A percentile compares a stretch with the other conserved stretches of the same genome.
phyloP scores from a whole-genome alignment of 2,329 filamentous ascomycete species.

The Aquanectria penicillioides region DNA sequence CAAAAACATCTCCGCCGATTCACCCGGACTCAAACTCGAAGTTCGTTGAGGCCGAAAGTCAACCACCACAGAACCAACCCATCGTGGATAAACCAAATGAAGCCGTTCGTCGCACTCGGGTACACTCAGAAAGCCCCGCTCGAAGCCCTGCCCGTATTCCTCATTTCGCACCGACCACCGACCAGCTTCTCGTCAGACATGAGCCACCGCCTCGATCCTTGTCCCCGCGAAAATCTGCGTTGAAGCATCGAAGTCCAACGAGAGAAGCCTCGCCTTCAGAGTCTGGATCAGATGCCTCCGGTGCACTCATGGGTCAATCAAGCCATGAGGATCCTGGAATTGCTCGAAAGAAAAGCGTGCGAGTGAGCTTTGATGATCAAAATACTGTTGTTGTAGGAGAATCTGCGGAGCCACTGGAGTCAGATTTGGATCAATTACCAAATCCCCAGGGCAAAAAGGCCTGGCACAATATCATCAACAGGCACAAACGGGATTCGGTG shows the following conservation, averaged over 20 bases:
- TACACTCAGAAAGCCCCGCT: conserved; percentile 69
- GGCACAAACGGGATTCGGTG: conserved; percentile 57
- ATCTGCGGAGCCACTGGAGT: conserved; percentile 48
- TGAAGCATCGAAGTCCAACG: conserved; percentile 71
- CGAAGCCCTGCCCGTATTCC: conserved; percentile 75
- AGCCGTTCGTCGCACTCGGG: conserved; percentile 44
- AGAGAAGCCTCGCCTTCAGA: conserved; percentile 62
- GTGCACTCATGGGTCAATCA: conserved; percentile 37
- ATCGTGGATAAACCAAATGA: conserved; percentile 28
- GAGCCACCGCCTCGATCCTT: conserved; percentile 76
- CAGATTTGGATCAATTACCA: conserved; percentile 52
- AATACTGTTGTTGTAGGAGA: conserved; percentile 65
- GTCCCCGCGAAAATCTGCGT: conserved; percentile 80
- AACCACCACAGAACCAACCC: neutral
- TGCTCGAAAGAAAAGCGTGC: conserved; percentile 70
- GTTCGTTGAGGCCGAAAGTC: neutral
- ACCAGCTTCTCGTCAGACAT: conserved; percentile 69
- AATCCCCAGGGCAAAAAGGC: conserved; percentile 52
- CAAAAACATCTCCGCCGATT: conserved; percentile 34
- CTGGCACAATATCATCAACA: conserved; percentile 63
- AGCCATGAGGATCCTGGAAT: conserved; percentile 49
- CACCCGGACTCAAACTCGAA: conserved; percentile 12
- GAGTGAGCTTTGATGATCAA: conserved; percentile 83
- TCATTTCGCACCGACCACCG: conserved; percentile 70
- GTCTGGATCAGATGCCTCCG: conserved; percentile 57